A percentile compares a stretch with the other conserved stretches of the same genome.
Evolutionary conservation across 2,329 filamentous ascomycete species (phyloP).

Genomic region (Aspergillus novofumigatus): DNA sequence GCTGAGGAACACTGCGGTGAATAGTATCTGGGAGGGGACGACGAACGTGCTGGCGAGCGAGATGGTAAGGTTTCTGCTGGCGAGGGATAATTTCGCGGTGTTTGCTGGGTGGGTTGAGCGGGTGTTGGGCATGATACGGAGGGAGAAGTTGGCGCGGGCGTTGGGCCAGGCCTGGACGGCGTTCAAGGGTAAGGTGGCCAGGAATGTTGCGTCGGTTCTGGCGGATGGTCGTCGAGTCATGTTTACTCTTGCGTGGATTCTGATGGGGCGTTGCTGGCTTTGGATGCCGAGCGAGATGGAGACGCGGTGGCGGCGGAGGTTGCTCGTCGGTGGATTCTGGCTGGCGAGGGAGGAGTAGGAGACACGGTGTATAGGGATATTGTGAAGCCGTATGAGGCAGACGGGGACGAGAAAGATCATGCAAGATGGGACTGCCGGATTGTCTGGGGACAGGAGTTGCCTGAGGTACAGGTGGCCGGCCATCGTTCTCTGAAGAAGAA

Average conservation of each 20-base stretch:
- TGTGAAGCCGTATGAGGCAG: slow-evolving; percentile 7
- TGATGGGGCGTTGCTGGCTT: slow-evolving; percentile 32
- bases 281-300: slow-evolving; percentile 34
- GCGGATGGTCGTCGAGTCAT: slow-evolving; percentile 27
- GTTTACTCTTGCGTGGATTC: slow-evolving; percentile 35
- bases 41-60: slow-evolving; percentile 64
- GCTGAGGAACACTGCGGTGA: slow-evolving; percentile 57
- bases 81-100: slow-evolving; percentile 19
- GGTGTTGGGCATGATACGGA: slow-evolving; percentile 13
- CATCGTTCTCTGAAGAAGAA: not conserved
- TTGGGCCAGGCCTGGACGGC: slow-evolving; percentile 15
- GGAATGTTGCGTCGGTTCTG: slow-evolving; percentile 8
- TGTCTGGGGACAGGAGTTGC: slow-evolving; percentile 28
- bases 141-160: not conserved
- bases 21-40: slow-evolving; percentile 66
- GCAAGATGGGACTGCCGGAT: slow-evolving; percentile 29
- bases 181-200: slow-evolving; percentile 12
- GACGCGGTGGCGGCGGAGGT: slow-evolving; percentile 31
- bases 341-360: slow-evolving; percentile 23
- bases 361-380: slow-evolving; percentile 25
- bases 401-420: slow-evolving; percentile 7
- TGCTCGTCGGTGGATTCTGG: slow-evolving; percentile 34
- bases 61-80: slow-evolving; percentile 36
- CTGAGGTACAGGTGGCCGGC: not conserved
- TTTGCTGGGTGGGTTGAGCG: slow-evolving; percentile 44